These are phyloP conservation scores for Trypanosomatidae sp. DNA, from an alignment of 208 protist genomes.

Conservation along the genomic window DNA sequence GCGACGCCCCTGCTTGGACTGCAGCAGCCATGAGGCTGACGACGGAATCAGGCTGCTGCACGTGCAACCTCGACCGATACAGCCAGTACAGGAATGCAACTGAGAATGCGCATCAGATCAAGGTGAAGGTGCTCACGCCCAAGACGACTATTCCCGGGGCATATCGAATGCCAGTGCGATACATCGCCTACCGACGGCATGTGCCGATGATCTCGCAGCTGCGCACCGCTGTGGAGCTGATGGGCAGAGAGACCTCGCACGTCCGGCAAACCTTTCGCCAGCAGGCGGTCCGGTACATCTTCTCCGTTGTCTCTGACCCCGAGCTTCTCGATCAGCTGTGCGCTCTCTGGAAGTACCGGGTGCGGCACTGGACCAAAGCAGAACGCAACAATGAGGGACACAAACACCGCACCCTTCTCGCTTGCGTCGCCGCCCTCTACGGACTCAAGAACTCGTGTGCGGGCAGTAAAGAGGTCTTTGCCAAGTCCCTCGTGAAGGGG, in stretches of 20 bases:
- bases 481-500: constrained; percentile 27
- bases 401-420: constrained; percentile 31
- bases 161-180: constrained; percentile 43
- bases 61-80: background rate
- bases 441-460: constrained; percentile 58
- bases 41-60: background rate
- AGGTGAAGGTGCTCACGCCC: constrained; percentile 34
- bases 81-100: constrained; percentile 10
- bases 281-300: constrained; percentile 49
- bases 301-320: constrained; percentile 43
- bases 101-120: constrained; percentile 29
- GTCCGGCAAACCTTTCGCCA: constrained; percentile 52
- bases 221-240: constrained; percentile 42
- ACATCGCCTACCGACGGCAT: constrained; percentile 52
- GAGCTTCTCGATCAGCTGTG: constrained; percentile 67
- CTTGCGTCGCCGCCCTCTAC: constrained; percentile 41
- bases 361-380: constrained; percentile 31
- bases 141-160: constrained; percentile 14
- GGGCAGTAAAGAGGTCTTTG: constrained; percentile 33
- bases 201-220: constrained; percentile 48
- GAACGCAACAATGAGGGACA: constrained; percentile 30
- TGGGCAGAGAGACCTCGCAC: constrained; percentile 28
- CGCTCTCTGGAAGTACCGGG: constrained; percentile 37
- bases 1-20: background rate
- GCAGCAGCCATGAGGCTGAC: background rate